phyloP scores from a whole-genome alignment of 140 eudicot species.

The Stevia rebaudiana region DNA sequence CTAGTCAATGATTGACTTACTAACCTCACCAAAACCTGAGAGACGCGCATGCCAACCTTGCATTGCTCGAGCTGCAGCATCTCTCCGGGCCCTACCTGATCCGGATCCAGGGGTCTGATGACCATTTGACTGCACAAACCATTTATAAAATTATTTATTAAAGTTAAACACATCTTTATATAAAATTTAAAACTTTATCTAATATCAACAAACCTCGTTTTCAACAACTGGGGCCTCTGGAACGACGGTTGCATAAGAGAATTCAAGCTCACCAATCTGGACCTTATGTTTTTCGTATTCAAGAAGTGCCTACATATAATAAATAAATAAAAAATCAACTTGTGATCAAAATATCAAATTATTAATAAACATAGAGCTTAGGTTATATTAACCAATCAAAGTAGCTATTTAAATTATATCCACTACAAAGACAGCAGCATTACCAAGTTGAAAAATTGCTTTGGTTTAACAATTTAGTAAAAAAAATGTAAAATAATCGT shows the following conservation, averaged over 20 bases:
- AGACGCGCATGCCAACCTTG: conserved; percentile 92
- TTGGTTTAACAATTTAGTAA: background rate
- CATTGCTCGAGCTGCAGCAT: conserved; percentile 97
- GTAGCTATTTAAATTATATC: background rate
- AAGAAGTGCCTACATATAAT: conserved; percentile 70
- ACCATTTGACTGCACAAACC: conserved; percentile 51
- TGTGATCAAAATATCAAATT: conserved; percentile 5
- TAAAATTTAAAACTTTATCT: no score
- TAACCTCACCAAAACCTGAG: conserved; percentile 60
- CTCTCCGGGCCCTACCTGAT: conserved; percentile 88
- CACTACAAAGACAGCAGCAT: background rate
- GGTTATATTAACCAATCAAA: background rate
- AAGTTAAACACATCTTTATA: no score
- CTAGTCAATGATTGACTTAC: conserved; percentile 40
- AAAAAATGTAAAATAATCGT: background rate
- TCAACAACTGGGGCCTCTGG: conserved; percentile 50
- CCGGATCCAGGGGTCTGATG: conserved; percentile 68
- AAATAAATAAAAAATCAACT: background rate
- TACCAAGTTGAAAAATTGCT: background rate
- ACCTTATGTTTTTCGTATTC: conserved; percentile 81
- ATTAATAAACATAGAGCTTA: background rate
- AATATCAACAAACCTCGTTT: conserved; percentile 78
- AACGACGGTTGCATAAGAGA: conserved; percentile 38
- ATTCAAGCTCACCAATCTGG: conserved; percentile 67
- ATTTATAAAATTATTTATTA: conserved; percentile 21